Evolutionary conservation across 257 asterid species (phyloP).

Genomic region (Solanum boliviense): DNA sequence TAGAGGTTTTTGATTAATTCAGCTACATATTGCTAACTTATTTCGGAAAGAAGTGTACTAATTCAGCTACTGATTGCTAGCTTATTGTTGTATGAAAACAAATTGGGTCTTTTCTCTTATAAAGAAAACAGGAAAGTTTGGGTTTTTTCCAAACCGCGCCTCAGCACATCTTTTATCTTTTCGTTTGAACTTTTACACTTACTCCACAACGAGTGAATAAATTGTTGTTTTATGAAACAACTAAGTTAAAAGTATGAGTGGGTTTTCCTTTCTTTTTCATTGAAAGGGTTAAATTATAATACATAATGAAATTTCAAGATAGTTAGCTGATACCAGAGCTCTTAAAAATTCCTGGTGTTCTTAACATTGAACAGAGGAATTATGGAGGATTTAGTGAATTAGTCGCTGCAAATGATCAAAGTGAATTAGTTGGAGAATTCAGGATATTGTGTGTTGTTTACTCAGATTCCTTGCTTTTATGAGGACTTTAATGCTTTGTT

Average conservation of each 20-base stretch:
- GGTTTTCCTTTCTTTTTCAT: background rate
- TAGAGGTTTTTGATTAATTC: background rate
- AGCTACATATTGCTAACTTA: background rate
- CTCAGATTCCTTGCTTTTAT: background rate
- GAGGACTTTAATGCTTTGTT: background rate
- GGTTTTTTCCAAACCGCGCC: background rate
- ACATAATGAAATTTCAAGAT: background rate
- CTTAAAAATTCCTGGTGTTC: background rate
- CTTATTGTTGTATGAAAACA: background rate
- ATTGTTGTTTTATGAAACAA: background rate
- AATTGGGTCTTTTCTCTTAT: background rate
- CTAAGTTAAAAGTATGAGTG: background rate
- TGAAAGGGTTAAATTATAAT: background rate
- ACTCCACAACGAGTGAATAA: background rate
- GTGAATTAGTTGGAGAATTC: background rate
- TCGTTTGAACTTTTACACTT: background rate
- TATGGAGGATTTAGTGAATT: background rate
- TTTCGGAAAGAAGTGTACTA: background rate
- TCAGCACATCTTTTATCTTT: background rate
- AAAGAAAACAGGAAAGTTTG: background rate
- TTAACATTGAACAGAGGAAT: background rate
- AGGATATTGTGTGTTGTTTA: background rate
- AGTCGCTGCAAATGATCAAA: background rate
- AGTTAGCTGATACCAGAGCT: background rate
- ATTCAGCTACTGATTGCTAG: background rate